Evolutionary conservation across 2,329 filamentous ascomycete species (phyloP).

Genomic region (Dothistroma pini): DNA sequence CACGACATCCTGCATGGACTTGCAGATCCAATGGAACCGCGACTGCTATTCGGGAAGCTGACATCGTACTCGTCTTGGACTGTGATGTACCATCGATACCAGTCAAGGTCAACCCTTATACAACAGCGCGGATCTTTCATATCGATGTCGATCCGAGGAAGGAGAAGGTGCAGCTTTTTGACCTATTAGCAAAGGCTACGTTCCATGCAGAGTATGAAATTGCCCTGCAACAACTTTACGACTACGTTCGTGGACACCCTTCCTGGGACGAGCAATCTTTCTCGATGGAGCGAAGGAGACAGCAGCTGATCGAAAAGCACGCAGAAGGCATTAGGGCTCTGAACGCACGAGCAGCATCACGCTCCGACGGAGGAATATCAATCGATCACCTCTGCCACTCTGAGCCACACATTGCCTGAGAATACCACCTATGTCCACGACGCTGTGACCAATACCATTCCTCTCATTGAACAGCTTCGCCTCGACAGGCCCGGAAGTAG

Average conservation of each 20-base stretch:
- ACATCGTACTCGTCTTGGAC: slow-evolving; percentile 76
- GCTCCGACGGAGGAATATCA: slow-evolving; percentile 10
- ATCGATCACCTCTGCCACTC: slow-evolving; percentile 11
- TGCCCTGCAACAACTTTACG: slow-evolving; percentile 61
- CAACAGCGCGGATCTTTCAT: slow-evolving; percentile 55
- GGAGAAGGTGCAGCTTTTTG: slow-evolving; percentile 52
- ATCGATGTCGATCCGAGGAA: slow-evolving; percentile 63
- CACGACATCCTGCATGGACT: slow-evolving; percentile 53
- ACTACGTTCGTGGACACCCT: background rate
- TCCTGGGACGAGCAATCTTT: background rate
- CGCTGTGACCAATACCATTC: slow-evolving; percentile 18
- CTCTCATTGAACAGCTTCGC: slow-evolving; percentile 18
- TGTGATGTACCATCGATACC: slow-evolving; percentile 88
- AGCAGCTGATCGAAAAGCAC: background rate
- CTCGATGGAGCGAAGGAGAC: background rate
- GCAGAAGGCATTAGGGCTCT: background rate
- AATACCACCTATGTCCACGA: slow-evolving; percentile 21
- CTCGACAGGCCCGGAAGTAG: slow-evolving; percentile 9
- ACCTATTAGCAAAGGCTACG: slow-evolving; percentile 47
- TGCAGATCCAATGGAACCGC: slow-evolving; percentile 67
- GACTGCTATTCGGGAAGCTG: slow-evolving; percentile 65
- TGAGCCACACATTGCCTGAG: slow-evolving; percentile 7
- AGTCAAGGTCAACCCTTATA: slow-evolving; percentile 58
- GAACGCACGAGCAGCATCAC: background rate
- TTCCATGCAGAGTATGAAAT: slow-evolving; percentile 47